Conservation (phyloP, 1,139 yeast species). For the Lodderomyces jiufengensis region DNA sequence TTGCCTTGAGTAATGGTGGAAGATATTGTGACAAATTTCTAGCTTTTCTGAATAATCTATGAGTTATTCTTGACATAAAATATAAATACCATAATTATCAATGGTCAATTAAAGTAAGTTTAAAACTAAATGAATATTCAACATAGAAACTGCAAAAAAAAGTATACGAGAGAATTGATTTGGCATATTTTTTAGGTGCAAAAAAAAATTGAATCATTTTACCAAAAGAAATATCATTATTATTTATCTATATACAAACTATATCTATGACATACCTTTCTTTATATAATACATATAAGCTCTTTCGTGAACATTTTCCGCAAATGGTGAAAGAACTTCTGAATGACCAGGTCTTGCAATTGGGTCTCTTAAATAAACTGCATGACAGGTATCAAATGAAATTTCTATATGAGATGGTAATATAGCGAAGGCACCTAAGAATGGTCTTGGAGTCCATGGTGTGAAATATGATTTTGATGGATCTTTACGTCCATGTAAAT, state of each 20-base stretch:
- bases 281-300: conserved; percentile 94
- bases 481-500: conserved; percentile 74
- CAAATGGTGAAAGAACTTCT: conserved; percentile 91
- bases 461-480: conserved; percentile 83
- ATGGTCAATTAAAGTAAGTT: no score
- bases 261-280: conserved; percentile 53
- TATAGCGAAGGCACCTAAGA: conserved; percentile 87
- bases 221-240: no score
- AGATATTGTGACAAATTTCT: conserved; percentile 22
- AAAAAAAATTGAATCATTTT: no score
- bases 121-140: no score
- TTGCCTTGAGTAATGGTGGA: conserved; percentile 34
- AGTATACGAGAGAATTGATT: no score
- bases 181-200: no score
- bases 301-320: conserved; percentile 80
- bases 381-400: conserved; percentile 89
- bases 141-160: no score
- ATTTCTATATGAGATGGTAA: conserved; percentile 90
- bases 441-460: conserved; percentile 95
- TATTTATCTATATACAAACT: conserved; percentile 10
- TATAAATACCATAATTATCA: no score
- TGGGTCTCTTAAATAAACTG: conserved; percentile 92
- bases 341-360: conserved; percentile 97
- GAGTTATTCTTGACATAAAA: conserved; percentile 32
- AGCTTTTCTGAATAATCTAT: conserved; percentile 28